These are phyloP conservation scores for Kodamaea jinghongensis DNA, from an alignment of 805 yeast species.

Conservation along the genomic window DNA sequence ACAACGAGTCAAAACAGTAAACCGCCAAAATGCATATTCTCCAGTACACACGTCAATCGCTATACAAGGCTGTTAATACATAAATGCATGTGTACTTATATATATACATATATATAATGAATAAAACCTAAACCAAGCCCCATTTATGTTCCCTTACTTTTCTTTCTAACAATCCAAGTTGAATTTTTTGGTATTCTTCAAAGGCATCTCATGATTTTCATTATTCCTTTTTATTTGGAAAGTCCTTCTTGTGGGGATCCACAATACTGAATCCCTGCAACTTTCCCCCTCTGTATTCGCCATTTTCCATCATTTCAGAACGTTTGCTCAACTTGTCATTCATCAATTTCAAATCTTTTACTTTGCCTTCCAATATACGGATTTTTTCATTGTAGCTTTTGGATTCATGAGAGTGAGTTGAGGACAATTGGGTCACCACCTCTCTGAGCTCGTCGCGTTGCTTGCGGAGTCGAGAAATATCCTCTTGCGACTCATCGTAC, in stretches of 20 bases:
- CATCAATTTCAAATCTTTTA: slow-evolving; percentile 27
- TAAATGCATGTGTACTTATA: background rate
- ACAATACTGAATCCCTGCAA: slow-evolving; percentile 40
- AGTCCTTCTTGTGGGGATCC: slow-evolving; percentile 25
- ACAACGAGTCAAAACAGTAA: no score
- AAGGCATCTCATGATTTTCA: no score
- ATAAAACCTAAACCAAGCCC: no score
- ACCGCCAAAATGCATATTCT: no score
- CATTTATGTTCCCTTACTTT: no score
- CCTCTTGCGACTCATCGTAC: slow-evolving; percentile 6
- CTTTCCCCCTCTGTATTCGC: slow-evolving; percentile 29
- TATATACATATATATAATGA: background rate
- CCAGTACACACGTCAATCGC: no score
- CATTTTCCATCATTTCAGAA: slow-evolving; percentile 11
- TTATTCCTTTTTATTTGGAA: slow-evolving; percentile 1
- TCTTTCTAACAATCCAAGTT: no score
- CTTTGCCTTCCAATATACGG: slow-evolving; percentile 28
- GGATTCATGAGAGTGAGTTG: slow-evolving; percentile 34
- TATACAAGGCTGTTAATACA: background rate
- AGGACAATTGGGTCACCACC: slow-evolving; percentile 35
- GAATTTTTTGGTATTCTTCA: no score
- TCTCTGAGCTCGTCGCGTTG: slow-evolving; percentile 45
- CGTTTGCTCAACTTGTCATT: slow-evolving; percentile 32
- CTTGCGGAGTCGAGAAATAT: slow-evolving; percentile 13
- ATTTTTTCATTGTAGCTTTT: slow-evolving; percentile 36